Evolutionary conservation across 1,284 basidiomycete genomes (phyloP).

Genomic region (Mixia osmundae): DNA sequence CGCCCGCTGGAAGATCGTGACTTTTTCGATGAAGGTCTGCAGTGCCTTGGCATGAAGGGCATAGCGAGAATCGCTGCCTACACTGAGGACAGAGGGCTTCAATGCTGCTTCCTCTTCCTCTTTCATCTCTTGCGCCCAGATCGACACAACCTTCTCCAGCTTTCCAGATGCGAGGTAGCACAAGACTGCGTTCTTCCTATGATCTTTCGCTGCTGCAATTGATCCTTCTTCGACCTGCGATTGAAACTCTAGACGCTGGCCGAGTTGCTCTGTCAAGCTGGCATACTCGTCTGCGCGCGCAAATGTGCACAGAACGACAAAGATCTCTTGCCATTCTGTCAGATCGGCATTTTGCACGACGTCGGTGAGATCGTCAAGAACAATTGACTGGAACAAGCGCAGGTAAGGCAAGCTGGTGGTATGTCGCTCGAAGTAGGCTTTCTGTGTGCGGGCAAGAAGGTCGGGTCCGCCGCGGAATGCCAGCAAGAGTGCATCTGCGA

Average conservation of each 20-base stretch:
- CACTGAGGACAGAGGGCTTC: background rate
- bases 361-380: conserved; percentile 72
- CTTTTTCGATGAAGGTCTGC: conserved; percentile 91
- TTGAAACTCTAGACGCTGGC: conserved; percentile 68
- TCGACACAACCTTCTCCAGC: conserved; percentile 66
- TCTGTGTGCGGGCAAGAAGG: conserved; percentile 71
- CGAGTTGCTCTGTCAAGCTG: conserved; percentile 69
- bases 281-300: conserved; percentile 56
- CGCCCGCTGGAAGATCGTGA: conserved; percentile 75
- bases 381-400: conserved; percentile 84
- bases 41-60: conserved; percentile 69
- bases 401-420: conserved; percentile 62
- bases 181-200: conserved; percentile 70
- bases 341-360: conserved; percentile 90
- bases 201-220: conserved; percentile 29
- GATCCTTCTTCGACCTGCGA: conserved; percentile 29
- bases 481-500: conserved; percentile 79
- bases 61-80: conserved; percentile 25
- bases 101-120: conserved; percentile 46
- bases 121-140: conserved; percentile 76
- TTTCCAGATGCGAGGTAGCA: conserved; percentile 67
- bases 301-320: conserved; percentile 90
- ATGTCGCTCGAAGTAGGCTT: conserved; percentile 71
- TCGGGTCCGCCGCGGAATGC: conserved; percentile 77
- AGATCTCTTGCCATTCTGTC: conserved; percentile 87